Evolutionary conservation across 1,284 basidiomycete species (phyloP).

Genomic region (Neotropicomus parvogracilis): DNA sequence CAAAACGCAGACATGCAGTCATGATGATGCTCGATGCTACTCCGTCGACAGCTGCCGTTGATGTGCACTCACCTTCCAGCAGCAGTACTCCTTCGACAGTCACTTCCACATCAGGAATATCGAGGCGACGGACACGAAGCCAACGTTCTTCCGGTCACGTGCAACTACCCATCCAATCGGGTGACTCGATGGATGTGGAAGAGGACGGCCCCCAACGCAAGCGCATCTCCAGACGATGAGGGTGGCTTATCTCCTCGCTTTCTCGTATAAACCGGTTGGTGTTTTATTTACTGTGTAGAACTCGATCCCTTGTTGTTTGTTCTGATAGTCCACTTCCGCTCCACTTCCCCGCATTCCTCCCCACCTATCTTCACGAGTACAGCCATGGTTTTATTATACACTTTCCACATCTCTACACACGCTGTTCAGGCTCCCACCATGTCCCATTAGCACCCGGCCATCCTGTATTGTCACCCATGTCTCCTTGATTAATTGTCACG

Average conservation of each 20-base stretch:
- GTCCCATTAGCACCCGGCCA: background rate
- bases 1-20: conserved; percentile 54
- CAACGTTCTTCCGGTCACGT: conserved; percentile 35
- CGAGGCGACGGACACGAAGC: conserved; percentile 44
- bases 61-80: conserved; percentile 25
- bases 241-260: background rate
- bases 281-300: conserved; percentile 7
- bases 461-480: conserved; percentile 17
- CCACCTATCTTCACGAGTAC: conserved; percentile 7
- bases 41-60: conserved; percentile 28
- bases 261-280: background rate
- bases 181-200: conserved; percentile 57
- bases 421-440: conserved; percentile 7
- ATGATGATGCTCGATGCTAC: conserved; percentile 60
- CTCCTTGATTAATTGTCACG: conserved; percentile 17
- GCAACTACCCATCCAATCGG: conserved; percentile 37
- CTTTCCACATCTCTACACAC: conserved; percentile 5
- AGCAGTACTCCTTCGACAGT: conserved; percentile 14
- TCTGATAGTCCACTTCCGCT: conserved; percentile 5
- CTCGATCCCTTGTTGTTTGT: conserved; percentile 7
- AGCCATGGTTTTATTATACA: conserved; percentile 18
- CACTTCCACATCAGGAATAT: conserved; percentile 22
- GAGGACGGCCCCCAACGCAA: conserved; percentile 58
- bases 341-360: conserved; percentile 4
- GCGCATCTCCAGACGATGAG: conserved; percentile 48